Evolutionary conservation across 1,284 basidiomycete genomes (phyloP).

Genomic region (Mycosarcoma mackinlayi): DNA sequence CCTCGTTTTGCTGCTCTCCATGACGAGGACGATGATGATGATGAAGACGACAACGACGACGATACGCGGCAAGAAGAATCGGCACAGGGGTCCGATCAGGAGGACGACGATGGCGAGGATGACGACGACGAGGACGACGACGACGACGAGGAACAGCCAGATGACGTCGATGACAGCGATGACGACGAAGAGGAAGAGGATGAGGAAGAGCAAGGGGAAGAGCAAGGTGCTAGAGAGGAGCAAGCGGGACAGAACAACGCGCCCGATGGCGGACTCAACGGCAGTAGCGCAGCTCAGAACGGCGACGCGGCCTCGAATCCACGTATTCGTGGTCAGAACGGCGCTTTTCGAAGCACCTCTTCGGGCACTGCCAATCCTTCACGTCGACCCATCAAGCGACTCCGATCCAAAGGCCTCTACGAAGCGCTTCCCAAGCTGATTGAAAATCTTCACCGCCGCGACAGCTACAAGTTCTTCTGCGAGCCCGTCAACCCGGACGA

Average conservation of each 20-base stretch:
- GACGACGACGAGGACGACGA: conserved; percentile 5
- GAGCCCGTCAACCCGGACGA: conserved; percentile 76
- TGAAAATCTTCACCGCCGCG: conserved; percentile 72
- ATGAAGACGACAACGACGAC: conserved; percentile 14
- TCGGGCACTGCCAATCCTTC: conserved; percentile 12
- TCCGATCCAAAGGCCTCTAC: conserved; percentile 49
- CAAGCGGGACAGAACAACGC: neutral
- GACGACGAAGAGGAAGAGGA: conserved; percentile 7
- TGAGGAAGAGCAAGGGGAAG: neutral
- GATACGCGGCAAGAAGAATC: neutral
- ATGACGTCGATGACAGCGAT: conserved; percentile 10
- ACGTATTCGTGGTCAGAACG: conserved; percentile 25
- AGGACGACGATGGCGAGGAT: conserved; percentile 11
- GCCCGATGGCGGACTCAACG: neutral
- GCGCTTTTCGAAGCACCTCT: conserved; percentile 20
- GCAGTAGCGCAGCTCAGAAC: neutral
- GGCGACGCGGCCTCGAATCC: conserved; percentile 8
- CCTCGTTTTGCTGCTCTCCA: conserved; percentile 17
- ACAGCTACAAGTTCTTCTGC: conserved; percentile 86
- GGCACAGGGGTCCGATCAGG: neutral
- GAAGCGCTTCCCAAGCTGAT: conserved; percentile 51
- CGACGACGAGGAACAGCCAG: conserved; percentile 11
- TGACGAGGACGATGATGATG: conserved; percentile 11
- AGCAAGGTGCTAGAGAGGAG: neutral
- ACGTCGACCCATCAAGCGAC: conserved; percentile 46